Base-by-base conservation (phyloP, 352 stramenopile species). In the Globisporangium radiosum region DNA sequence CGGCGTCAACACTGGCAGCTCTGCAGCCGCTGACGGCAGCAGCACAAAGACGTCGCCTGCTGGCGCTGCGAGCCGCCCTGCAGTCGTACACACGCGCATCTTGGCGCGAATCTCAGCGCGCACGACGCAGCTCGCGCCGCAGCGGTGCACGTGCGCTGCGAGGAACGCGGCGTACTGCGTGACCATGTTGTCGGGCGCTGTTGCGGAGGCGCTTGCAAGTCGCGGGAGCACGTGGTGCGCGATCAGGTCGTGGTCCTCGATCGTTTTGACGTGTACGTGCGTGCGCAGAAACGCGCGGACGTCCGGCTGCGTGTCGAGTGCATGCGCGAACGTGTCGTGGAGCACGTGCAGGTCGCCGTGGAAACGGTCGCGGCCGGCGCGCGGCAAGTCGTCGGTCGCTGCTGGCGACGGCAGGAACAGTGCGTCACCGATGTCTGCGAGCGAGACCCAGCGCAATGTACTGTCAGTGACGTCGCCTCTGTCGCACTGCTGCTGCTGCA, bases 231-330 rank as follows among this genome's bases (percentile, higher is more conserved):
- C 69, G 49, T 91, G 71, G 49, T 85, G 81, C 0, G 57, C 59
- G 37, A 90, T 85, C 25, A 93, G 56, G n/a, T 93, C 76, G 39
- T 90, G 81, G 56, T 87, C 79, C 54, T 81, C 66, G 52, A 90
- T 72, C 19, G 78, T 71, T 57, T 85, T 83, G 40, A 93, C 52
- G 4, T 83, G 76, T 14, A 85, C 65, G 7, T 87, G 64, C 2
- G 73, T 69, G 37, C 77, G 57, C 60, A 91, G 17, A 19, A 93
- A 93, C 7, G 62, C 52, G 11, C 71, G 71, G n/a, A 71, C 47
- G 36, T 72, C 68, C 7, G 64, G 60, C 43, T 55, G 68, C 38
- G 65, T 57, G 37, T 59, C 66, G 8, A 82, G 44, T 14, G 49
- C 51, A 1, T 57, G 36, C 1, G 69, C 75, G 38, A 89, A 86